phyloP scores from a whole-genome alignment of 805 yeast species.

The Saccharomycodes ludwigii region DNA sequence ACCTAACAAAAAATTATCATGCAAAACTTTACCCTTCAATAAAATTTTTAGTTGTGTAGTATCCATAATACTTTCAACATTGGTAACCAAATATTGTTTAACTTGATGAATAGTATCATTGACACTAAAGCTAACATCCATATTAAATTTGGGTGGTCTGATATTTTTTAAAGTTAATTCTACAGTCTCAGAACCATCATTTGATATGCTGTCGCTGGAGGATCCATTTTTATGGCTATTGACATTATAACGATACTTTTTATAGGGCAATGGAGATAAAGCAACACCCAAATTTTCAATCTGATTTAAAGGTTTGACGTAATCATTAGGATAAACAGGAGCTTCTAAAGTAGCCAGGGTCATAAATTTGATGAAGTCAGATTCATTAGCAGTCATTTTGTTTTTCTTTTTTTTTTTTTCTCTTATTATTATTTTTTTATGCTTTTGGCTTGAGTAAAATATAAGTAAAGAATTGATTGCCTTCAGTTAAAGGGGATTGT shows the following conservation, averaged over 20 bases:
- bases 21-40: constrained; percentile 50
- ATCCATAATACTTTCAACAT: constrained; percentile 21
- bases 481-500: too few species aligned
- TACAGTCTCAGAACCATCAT: constrained; percentile 3
- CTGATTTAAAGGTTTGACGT: constrained; percentile 19
- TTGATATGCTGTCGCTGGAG: not conserved
- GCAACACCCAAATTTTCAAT: constrained; percentile 32
- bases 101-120: constrained; percentile 24
- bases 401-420: too few species aligned
- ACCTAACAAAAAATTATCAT: constrained; percentile 32
- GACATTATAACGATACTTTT: constrained; percentile 20
- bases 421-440: too few species aligned
- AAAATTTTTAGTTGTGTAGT: constrained; percentile 37
- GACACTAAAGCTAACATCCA: constrained; percentile 15
- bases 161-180: constrained; percentile 46
- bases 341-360: constrained; percentile 34
- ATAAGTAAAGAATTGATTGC: too few species aligned
- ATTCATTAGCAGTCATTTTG: too few species aligned
- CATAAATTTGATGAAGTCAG: constrained; percentile 34
- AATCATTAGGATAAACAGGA: constrained; percentile 19
- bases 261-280: constrained; percentile 34
- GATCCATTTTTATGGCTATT: constrained; percentile 3
- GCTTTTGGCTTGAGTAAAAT: too few species aligned
- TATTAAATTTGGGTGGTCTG: constrained; percentile 56
- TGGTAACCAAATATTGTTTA: constrained; percentile 18